phyloP scores from a whole-genome alignment of 1,284 basidiomycete species.

The Somion occarium region DNA sequence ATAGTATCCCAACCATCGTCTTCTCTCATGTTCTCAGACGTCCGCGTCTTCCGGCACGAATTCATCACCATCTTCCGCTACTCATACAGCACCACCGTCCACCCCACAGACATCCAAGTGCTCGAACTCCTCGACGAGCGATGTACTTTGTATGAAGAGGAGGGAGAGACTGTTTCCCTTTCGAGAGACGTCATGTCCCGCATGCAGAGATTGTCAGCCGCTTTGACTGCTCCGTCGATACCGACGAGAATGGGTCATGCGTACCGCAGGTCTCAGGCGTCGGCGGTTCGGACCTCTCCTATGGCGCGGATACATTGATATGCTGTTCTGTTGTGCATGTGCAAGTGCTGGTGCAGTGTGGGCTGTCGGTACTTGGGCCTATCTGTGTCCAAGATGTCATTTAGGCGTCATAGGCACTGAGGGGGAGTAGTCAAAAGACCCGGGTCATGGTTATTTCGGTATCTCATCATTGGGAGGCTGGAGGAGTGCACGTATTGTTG shows the following conservation, averaged over 20 bases:
- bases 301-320: not conserved
- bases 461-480: too few species aligned
- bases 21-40: conserved; percentile 30
- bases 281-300: not conserved
- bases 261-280: not conserved
- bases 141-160: conserved; percentile 52
- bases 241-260: not conserved
- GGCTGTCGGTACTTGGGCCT: too few species aligned
- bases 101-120: conserved; percentile 44
- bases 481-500: too few species aligned
- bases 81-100: conserved; percentile 31
- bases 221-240: not conserved
- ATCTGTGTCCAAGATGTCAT: not conserved
- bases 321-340: too few species aligned
- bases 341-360: too few species aligned
- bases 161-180: conserved; percentile 58
- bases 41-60: conserved; percentile 34
- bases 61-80: conserved; percentile 39
- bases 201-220: conserved; percentile 31
- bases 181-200: conserved; percentile 52
- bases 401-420: not conserved
- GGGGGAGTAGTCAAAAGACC: too few species aligned
- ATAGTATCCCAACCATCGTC: conserved; percentile 17
- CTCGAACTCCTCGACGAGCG: conserved; percentile 48
- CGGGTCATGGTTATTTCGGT: not conserved